Conservation (phyloP, 2,329 filamentous ascomycete genomes). For the Fusarium abutilonis region DNA sequence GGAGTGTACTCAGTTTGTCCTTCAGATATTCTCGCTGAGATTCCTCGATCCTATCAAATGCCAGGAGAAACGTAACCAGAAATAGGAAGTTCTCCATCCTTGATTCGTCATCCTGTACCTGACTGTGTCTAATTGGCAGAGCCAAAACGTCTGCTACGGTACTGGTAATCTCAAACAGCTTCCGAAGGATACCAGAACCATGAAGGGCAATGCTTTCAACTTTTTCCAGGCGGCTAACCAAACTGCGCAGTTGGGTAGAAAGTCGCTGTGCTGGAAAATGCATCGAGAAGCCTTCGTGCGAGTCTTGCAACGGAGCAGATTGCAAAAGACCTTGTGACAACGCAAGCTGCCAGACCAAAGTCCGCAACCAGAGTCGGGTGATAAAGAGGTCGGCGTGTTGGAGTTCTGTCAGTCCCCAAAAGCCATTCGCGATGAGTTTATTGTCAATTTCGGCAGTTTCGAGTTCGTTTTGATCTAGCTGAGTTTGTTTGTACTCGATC, state of each 20-base stretch:
- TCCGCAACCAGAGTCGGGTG: constrained; percentile 55
- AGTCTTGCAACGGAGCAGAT: constrained; percentile 46
- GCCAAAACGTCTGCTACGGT: constrained; percentile 68
- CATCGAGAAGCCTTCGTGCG: constrained; percentile 52
- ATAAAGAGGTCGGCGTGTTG: constrained; percentile 55
- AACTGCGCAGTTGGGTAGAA: constrained; percentile 51
- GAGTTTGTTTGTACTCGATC: constrained; percentile 54
- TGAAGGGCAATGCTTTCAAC: constrained; percentile 62
- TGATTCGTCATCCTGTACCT: constrained; percentile 55
- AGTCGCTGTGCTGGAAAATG: constrained; percentile 53
- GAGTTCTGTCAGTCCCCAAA: constrained; percentile 48
- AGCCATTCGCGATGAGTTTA: constrained; percentile 38
- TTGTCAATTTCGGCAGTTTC: constrained; percentile 45
- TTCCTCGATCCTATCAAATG: constrained; percentile 59
- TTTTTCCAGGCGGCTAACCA: constrained; percentile 50
- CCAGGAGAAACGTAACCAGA: constrained; percentile 62
- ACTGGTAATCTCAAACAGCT: constrained; percentile 68
- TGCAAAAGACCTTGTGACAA: constrained; percentile 52
- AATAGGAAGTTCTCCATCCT: constrained; percentile 65
- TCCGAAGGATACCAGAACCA: constrained; percentile 66
- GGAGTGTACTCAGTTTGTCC: constrained; percentile 52
- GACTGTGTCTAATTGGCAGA: constrained; percentile 54
- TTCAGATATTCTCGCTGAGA: constrained; percentile 56
- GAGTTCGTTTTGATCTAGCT: constrained; percentile 53
- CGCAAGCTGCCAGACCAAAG: constrained; percentile 55